Conservation (phyloP, 2,329 filamentous ascomycete species). For the Pyrenophora graminea region DNA sequence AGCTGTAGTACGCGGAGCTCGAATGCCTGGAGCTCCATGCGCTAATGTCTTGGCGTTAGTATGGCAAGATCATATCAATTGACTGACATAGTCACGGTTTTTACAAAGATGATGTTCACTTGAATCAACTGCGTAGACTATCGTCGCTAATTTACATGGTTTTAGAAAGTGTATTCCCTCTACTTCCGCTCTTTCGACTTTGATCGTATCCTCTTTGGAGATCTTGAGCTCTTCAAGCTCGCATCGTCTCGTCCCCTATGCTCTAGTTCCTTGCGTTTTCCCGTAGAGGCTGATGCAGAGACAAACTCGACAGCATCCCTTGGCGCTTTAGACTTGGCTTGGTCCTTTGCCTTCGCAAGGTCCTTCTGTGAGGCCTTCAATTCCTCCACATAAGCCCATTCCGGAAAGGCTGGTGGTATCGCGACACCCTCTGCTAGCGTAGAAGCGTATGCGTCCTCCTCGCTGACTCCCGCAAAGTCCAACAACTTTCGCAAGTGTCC, state of each 20-base stretch:
- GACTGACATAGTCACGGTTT: too few relatives aligned
- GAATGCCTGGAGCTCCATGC: constrained; percentile 21
- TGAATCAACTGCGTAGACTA: neutral
- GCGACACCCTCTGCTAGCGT: constrained; percentile 52
- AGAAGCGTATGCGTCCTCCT: constrained; percentile 67
- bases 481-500: constrained; percentile 73
- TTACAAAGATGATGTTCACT: too few relatives aligned
- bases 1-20: constrained; percentile 36
- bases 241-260: constrained; percentile 31
- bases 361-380: constrained; percentile 48
- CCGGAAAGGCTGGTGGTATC: constrained; percentile 48
- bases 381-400: constrained; percentile 51
- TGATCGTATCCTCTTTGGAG: constrained; percentile 38
- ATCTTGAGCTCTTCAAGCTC: constrained; percentile 30
- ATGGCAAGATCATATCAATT: constrained; percentile 3
- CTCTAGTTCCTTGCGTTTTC: constrained; percentile 40
- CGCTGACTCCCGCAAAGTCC: constrained; percentile 65
- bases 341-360: constrained; percentile 39
- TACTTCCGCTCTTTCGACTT: constrained; percentile 24
- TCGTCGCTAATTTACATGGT: constrained; percentile 1
- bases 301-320: constrained; percentile 44
- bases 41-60: constrained; percentile 13
- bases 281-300: constrained; percentile 24
- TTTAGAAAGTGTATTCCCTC: neutral
- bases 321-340: constrained; percentile 32